phyloP scores from a whole-genome alignment of 2,329 filamentous ascomycete species.

The Venturia asperata region DNA sequence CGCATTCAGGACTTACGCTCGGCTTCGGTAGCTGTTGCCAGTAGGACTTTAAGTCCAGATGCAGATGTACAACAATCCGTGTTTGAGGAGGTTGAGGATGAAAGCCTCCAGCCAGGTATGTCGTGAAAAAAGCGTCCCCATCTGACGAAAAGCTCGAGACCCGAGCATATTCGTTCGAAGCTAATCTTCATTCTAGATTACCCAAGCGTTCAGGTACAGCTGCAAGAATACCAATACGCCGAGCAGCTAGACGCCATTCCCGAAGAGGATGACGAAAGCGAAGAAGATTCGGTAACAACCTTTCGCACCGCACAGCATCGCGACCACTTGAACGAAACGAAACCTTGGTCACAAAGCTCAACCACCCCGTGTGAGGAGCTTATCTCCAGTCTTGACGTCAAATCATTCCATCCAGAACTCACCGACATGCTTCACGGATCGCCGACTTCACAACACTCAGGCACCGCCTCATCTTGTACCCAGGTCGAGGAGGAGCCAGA shows the following conservation, averaged over 20 bases:
- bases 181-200: neutral
- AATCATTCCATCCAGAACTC: neutral
- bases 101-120: neutral
- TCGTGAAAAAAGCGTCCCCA: neutral
- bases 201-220: neutral
- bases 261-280: neutral
- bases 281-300: neutral
- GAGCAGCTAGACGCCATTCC: neutral
- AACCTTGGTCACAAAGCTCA: neutral
- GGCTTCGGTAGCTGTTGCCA: neutral
- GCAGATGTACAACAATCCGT: neutral
- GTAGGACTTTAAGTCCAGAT: constrained; percentile 1
- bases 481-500: neutral
- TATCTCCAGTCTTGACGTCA: neutral
- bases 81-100: neutral
- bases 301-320: neutral
- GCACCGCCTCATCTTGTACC: constrained; percentile 8
- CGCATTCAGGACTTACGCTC: constrained; percentile 8
- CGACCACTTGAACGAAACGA: neutral
- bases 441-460: neutral
- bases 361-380: neutral
- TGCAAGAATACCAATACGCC: neutral
- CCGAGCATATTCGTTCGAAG: neutral
- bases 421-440: neutral
- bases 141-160: neutral